Evolutionary conservation across 768 basidiomycete species (phyloP), one percentile per base, ranked within the genome.

Genomic region (Boletus subcaerulescens): DNA sequence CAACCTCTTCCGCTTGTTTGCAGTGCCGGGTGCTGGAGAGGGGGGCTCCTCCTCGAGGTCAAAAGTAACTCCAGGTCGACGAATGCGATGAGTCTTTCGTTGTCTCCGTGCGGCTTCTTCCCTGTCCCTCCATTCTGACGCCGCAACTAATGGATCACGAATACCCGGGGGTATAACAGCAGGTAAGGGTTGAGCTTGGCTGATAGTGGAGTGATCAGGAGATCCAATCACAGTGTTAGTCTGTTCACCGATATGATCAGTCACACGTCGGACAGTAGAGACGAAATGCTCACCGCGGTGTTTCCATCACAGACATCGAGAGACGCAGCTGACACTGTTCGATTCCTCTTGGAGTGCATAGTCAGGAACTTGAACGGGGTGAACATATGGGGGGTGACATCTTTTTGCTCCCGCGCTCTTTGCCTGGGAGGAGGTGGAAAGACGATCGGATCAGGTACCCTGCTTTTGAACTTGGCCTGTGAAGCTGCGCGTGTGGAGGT

Each of bases 231-330:
- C 81, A 26, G 90, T 89, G 61, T 84, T 91, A 15, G 84, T 71
- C 85, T 87, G 36, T 45, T 41, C 5, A 61, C 12, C 48, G 47
- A 38, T 45, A 51, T 45, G 14, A 51, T 60, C 24, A 57, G 32
- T 45, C 35, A 20, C 18, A 40, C 20, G 3, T 53, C 7, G 22
- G 22, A 31, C 33, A 29, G 12, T 41, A 4, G 17, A 13, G 22
- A 48, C 4, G n/a, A 24, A 10, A 38, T 35, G 64, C 87, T 71
- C 69, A 91, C 90, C 46, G 86, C 85, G 51, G 88, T 89, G 31
- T 71, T 72, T 36, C 90, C 90, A 63, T 91, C 83, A 60, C 84
- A 80, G 24, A 88, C 90, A 66, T 92, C 90, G 32, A 88, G 74
- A 40, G 90, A 92, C 33, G 84, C 84, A 36, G 81, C 78, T 15